Percentiles rank a stretch among this genome's conserved stretches.
These are phyloP conservation scores for Rugosomyces carneus DNA, from an alignment of 1,284 basidiomycete genomes.

Conservation along the genomic window DNA sequence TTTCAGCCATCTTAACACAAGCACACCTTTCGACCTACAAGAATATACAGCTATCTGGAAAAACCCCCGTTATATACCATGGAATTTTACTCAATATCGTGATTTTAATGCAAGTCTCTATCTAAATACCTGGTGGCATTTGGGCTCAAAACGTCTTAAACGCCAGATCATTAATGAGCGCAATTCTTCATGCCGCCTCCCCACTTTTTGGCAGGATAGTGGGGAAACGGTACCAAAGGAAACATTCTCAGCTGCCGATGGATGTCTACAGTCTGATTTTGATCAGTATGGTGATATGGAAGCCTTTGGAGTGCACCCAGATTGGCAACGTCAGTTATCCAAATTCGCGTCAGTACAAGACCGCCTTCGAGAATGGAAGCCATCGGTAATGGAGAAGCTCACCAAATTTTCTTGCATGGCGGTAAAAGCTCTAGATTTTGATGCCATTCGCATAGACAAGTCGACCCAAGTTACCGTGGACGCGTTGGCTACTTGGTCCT, in stretches of 20 bases:
- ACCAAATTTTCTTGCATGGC: constrained; percentile 77
- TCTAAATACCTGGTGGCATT: neutral
- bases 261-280: constrained; percentile 79
- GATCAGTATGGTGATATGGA: constrained; percentile 95
- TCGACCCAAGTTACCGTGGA: constrained; percentile 85
- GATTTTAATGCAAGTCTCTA: constrained; percentile 61
- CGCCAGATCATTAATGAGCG: constrained; percentile 55
- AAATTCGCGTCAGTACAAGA: constrained; percentile 95
- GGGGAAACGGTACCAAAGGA: constrained; percentile 56
- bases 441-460: constrained; percentile 92
- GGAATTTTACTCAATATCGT: constrained; percentile 78
- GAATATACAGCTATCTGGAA: constrained; percentile 80
- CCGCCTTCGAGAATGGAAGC: constrained; percentile 85
- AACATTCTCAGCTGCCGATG: constrained; percentile 32
- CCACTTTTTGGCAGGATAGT: constrained; percentile 74
- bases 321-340: constrained; percentile 88
- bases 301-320: constrained; percentile 92
- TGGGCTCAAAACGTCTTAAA: neutral
- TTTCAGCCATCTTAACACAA: constrained; percentile 67
- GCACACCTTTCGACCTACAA: constrained; percentile 70
- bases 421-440: constrained; percentile 81
- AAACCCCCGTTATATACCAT: constrained; percentile 68
- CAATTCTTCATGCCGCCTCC: constrained; percentile 70
- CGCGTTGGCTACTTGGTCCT: constrained; percentile 71
- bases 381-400: constrained; percentile 70